Evolutionary conservation across 2,329 filamentous ascomycete species (phyloP), one percentile per base, ranked within the genome.

Genomic region (Leptographium galeiforme): DNA sequence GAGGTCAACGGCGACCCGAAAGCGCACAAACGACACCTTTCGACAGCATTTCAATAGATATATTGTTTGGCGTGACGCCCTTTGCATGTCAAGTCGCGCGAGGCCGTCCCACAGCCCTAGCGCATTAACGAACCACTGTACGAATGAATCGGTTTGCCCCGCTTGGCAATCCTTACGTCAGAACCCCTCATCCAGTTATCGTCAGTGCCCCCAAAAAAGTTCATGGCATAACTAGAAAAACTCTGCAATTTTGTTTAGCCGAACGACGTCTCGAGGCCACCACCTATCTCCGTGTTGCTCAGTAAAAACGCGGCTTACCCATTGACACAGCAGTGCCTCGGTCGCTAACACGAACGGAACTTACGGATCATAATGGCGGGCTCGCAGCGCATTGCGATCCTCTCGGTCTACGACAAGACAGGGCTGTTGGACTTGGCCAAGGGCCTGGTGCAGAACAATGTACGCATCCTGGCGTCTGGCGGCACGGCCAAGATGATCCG

Each of bases 381-480:
- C 55, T 63, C 69, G 56, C 78, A 80, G 66, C 75, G 78, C 66
- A 79, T 78, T 76, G 93, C 93, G 61, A 97, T 98, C 66, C 79
- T 98, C 68, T 97, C 91, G 60, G 93, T 97, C 75, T 97, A 93
- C 68, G 89, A 98, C 79, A 98, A 98, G 83, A 97, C 91, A 54
- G 93, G 90, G 57, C 80, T 95, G 61, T 74, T 96, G 61, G 90
- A 96, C 71, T 78, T 96, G 62, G 89, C 89, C 63, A 95, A 95
- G 72, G 89, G 89, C 62, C 81, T 96, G 50, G 79, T 87, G 66
- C 81, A 91, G 76, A 81, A 94, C 66, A 85, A 93, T 81, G 87
- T 95, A 62, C 87, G 89, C 61, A 84, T 98, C 60, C 79, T 98
- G 55, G 93, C 93, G 53, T 97, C 91, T 55, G 93, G 93, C 56